These are phyloP conservation scores for Teratosphaeria pseudoeucalypti DNA, from an alignment of 2,329 filamentous ascomycete genomes.

Conservation along the genomic window DNA sequence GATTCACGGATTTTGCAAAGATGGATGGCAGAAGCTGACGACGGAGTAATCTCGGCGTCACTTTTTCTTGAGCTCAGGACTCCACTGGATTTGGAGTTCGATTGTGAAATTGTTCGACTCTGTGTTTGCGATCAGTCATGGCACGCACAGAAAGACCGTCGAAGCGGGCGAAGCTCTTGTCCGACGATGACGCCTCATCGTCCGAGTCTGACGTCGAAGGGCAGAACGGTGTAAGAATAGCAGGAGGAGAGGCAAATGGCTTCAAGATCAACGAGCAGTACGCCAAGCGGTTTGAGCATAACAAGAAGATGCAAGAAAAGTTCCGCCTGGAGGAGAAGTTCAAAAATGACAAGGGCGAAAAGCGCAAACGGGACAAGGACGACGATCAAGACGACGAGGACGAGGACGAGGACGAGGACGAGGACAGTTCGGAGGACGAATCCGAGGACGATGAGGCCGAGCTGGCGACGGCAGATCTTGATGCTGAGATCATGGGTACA, in stretches of 20 bases:
- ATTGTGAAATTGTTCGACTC: too few species aligned
- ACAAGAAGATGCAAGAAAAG: constrained; percentile 89
- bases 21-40: not conserved
- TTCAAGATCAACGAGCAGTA: constrained; percentile 86
- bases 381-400: constrained; percentile 37
- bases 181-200: constrained; percentile 11
- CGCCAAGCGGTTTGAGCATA: constrained; percentile 83
- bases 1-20: not conserved
- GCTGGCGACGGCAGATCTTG: constrained; percentile 72
- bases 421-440: constrained; percentile 59
- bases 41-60: not conserved
- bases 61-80: not conserved
- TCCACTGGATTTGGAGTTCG: too few species aligned
- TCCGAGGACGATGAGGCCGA: constrained; percentile 86
- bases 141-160: constrained; percentile 10
- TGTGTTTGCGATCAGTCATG: not conserved
- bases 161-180: constrained; percentile 25
- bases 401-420: constrained; percentile 43
- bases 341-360: constrained; percentile 33
- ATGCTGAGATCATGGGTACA: constrained; percentile 78
- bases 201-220: constrained; percentile 3
- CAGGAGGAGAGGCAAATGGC: constrained; percentile 3
- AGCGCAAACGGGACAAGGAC: constrained; percentile 26
- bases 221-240: constrained; percentile 15
- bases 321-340: constrained; percentile 81